phyloP scores from a whole-genome alignment of 768 basidiomycete species.

The Thelephora ganbajun region DNA sequence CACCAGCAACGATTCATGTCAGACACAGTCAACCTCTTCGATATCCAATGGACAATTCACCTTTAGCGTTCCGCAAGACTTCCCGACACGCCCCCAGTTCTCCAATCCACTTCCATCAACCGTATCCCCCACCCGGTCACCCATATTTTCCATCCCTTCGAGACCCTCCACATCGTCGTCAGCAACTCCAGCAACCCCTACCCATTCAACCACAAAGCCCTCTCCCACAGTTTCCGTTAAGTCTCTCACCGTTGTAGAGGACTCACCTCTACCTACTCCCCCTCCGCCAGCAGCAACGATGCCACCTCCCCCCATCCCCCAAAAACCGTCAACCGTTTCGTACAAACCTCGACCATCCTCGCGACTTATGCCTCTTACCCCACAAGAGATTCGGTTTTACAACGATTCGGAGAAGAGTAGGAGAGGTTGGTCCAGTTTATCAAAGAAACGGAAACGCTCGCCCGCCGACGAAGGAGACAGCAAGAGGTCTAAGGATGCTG shows the following conservation, averaged over 20 bases:
- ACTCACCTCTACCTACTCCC: too few relatives aligned
- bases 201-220: slow-evolving; percentile 3
- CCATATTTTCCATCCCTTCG: slow-evolving; percentile 5
- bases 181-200: slow-evolving; percentile 2
- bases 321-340: slow-evolving; percentile 23
- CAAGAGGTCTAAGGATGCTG: slow-evolving; percentile 54
- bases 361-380: slow-evolving; percentile 52
- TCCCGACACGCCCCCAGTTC: slow-evolving; percentile 8
- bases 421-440: neutral
- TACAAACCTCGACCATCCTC: slow-evolving; percentile 52
- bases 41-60: neutral
- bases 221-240: neutral
- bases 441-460: slow-evolving; percentile 31
- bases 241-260: neutral
- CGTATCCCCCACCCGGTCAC: slow-evolving; percentile 8
- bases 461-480: slow-evolving; percentile 28
- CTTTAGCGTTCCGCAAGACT: neutral
- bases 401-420: neutral
- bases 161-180: slow-evolving; percentile 11
- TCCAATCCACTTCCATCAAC: slow-evolving; percentile 7
- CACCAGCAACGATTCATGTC: neutral
- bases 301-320: slow-evolving; percentile 6
- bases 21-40: neutral
- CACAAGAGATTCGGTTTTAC: slow-evolving; percentile 45
- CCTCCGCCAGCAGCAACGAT: slow-evolving; percentile 6